A percentile compares a stretch with the other conserved stretches of the same genome.
These are phyloP conservation scores for Lepidium aucheri DNA, from an alignment of 345 rosid species.

Conservation along the genomic window DNA sequence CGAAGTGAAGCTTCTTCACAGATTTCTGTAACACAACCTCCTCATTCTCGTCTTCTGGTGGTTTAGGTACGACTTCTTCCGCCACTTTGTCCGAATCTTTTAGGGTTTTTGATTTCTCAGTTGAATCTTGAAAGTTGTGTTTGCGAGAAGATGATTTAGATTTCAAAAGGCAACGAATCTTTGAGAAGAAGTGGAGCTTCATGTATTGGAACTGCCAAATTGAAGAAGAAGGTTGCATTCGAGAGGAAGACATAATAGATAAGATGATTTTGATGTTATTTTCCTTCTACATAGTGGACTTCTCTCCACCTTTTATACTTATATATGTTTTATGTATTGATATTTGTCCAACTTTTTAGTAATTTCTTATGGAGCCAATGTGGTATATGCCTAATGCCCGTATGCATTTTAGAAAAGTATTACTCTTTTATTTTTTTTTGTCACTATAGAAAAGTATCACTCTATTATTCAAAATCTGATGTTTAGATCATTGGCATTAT, in stretches of 20 bases:
- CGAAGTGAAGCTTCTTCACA: slow-evolving; percentile 83
- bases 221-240: slow-evolving; percentile 32
- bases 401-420: background rate
- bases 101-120: slow-evolving; percentile 17
- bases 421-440: no score
- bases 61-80: background rate
- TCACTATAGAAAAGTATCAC: background rate
- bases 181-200: slow-evolving; percentile 50
- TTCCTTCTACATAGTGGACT: slow-evolving; percentile 17
- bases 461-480: background rate
- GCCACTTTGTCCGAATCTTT: background rate
- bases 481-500: background rate
- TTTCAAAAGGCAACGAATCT: slow-evolving; percentile 50
- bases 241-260: slow-evolving; percentile 27
- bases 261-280: slow-evolving; percentile 5
- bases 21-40: slow-evolving; percentile 53
- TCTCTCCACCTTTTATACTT: background rate
- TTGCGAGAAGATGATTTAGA: slow-evolving; percentile 38
- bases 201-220: slow-evolving; percentile 34
- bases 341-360: slow-evolving; percentile 10
- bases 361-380: slow-evolving; percentile 3
- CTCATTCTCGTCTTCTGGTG: slow-evolving; percentile 21
- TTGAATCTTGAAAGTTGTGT: background rate
- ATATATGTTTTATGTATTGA: background rate
- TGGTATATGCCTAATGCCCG: slow-evolving; percentile 12